Evolutionary conservation across 2,329 filamentous ascomycete species (phyloP).

Genomic region (Aspergillus pseudonomiae): DNA sequence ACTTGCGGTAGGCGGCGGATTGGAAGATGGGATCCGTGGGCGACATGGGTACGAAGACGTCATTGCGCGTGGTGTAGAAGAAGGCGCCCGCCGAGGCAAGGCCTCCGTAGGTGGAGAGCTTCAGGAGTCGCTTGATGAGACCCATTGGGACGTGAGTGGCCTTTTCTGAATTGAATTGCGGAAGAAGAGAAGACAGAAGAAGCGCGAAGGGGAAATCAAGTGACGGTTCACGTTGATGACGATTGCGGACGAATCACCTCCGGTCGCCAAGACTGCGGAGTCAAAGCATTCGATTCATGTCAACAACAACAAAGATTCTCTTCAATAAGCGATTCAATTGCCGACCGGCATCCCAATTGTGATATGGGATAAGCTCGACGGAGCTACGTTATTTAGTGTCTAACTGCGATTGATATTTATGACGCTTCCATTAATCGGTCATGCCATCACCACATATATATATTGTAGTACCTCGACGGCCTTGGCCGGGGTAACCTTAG

Average conservation of each 20-base stretch:
- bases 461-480: no score
- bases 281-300: not conserved
- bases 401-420: not conserved
- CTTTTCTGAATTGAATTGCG: not conserved
- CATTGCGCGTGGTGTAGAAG: conserved; percentile 58
- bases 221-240: not conserved
- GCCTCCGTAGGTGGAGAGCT: conserved; percentile 50
- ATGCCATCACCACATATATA: no score
- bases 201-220: not conserved
- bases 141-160: conserved; percentile 49
- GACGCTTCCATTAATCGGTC: no score
- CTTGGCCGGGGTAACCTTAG: no score
- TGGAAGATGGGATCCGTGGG: conserved; percentile 65
- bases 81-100: conserved; percentile 56
- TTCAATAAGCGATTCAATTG: not conserved
- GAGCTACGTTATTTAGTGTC: not conserved
- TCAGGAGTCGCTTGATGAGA: conserved; percentile 50
- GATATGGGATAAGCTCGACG: not conserved
- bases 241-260: conserved; percentile 3
- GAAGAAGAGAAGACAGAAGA: conserved; percentile 4
- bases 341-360: not conserved
- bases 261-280: conserved; percentile 1
- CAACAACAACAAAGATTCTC: not conserved
- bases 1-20: conserved; percentile 58
- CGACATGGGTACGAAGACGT: conserved; percentile 61